phyloP scores from a whole-genome alignment of 805 yeast genomes.

The Candida dajiaensis region DNA sequence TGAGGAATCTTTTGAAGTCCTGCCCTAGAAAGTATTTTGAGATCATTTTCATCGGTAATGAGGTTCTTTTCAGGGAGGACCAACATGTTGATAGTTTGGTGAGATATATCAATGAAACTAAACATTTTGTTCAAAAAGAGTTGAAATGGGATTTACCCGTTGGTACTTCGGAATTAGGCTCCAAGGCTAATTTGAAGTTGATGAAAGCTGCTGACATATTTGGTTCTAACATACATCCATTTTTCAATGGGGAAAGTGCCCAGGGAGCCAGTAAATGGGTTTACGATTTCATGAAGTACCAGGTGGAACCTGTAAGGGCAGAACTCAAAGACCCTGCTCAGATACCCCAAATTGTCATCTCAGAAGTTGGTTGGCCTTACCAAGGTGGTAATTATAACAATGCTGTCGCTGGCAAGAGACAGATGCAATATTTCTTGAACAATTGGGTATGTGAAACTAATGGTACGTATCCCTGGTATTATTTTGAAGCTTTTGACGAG shows the following conservation, averaged over 20 bases:
- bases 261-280: conserved; percentile 48
- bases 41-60: conserved; percentile 55
- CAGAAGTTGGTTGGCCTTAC: conserved; percentile 74
- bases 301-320: conserved; percentile 31
- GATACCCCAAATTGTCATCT: conserved; percentile 34
- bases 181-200: conserved; percentile 34
- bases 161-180: conserved; percentile 59
- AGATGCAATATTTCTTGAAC: conserved; percentile 42
- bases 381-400: conserved; percentile 44
- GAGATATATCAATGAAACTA: conserved; percentile 37
- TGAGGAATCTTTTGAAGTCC: conserved; percentile 35
- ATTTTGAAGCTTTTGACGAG: conserved; percentile 68
- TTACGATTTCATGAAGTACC: conserved; percentile 37
- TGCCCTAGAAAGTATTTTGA: conserved; percentile 45
- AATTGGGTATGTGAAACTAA: conserved; percentile 46
- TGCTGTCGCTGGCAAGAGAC: conserved; percentile 41
- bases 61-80: conserved; percentile 52
- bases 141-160: conserved; percentile 40
- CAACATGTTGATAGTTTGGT: conserved; percentile 32
- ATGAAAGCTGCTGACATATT: conserved; percentile 44
- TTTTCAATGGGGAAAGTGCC: conserved; percentile 53
- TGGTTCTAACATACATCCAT: conserved; percentile 65
- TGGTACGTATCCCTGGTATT: conserved; percentile 42
- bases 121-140: conserved; percentile 29
- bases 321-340: conserved; percentile 18